phyloP scores from a whole-genome alignment of 352 stramenopile species.

The Thalassiosira exigua region DNA sequence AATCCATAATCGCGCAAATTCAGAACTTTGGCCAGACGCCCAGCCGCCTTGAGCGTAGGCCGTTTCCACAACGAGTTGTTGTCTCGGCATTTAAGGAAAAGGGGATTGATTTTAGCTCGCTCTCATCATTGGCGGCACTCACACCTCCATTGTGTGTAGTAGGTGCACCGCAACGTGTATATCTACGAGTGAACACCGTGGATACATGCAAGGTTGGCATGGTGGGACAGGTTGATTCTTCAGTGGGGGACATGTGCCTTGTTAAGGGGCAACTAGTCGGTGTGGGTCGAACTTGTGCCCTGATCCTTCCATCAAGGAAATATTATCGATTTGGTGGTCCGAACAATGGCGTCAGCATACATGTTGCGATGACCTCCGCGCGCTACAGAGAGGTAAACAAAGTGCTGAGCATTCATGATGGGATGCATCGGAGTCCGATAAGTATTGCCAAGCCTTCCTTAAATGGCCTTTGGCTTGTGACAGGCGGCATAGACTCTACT shows the following conservation, averaged over 20 bases:
- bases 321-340: conserved; percentile 81
- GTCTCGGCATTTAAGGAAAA: conserved; percentile 71
- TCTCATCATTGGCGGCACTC: conserved; percentile 73
- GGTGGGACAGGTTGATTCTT: conserved; percentile 70
- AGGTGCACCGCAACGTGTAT: conserved; percentile 74
- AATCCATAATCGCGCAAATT: conserved; percentile 90
- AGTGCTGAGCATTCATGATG: conserved; percentile 83
- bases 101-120: conserved; percentile 79
- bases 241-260: conserved; percentile 83
- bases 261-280: conserved; percentile 81
- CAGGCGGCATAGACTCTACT: conserved; percentile 83
- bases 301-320: conserved; percentile 80
- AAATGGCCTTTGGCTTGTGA: conserved; percentile 84
- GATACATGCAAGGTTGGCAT: conserved; percentile 83
- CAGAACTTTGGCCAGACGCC: conserved; percentile 88
- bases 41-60: conserved; percentile 76
- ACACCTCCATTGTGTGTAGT: conserved; percentile 85
- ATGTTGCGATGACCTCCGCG: conserved; percentile 71
- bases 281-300: conserved; percentile 76
- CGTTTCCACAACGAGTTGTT: conserved; percentile 73
- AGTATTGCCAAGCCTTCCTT: conserved; percentile 74
- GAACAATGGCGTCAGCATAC: conserved; percentile 84
- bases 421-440: conserved; percentile 80
- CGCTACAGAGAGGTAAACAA: conserved; percentile 82
- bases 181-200: conserved; percentile 64